Percentiles rank a stretch among this genome's conserved stretches.
These are phyloP conservation scores for Curvularia verruculosa DNA, from an alignment of 2,329 filamentous ascomycete genomes.

Conservation along the genomic window DNA sequence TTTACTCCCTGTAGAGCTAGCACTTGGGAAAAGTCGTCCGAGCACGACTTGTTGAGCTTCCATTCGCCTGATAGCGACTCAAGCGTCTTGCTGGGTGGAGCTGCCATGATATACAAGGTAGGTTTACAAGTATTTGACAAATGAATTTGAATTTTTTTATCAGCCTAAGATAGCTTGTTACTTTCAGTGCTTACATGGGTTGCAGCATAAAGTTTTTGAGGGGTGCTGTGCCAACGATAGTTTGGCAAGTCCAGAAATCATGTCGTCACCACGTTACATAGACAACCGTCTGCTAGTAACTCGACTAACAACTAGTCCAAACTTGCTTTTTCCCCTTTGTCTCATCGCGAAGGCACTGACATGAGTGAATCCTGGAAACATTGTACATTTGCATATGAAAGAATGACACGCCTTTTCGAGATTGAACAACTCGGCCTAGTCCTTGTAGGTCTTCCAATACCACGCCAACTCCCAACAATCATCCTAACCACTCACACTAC, in stretches of 20 bases:
- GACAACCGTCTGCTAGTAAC: no score
- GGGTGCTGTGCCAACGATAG: neutral
- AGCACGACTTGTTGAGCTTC: slow-evolving; percentile 20
- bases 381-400: neutral
- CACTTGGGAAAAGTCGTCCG: slow-evolving; percentile 21
- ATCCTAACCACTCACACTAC: neutral
- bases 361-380: neutral
- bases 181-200: no score
- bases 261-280: neutral
- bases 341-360: no score
- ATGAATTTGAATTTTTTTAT: neutral
- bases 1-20: slow-evolving; percentile 23
- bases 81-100: slow-evolving; percentile 14
- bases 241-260: neutral
- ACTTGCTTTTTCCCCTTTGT: no score
- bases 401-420: neutral
- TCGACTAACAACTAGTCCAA: no score
- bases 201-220: neutral
- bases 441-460: neutral
- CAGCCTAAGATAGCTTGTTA: neutral
- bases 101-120: slow-evolving; percentile 10
- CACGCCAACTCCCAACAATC: neutral
- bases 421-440: neutral
- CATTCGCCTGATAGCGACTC: slow-evolving; percentile 19
- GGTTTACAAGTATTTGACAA: no score